These are phyloP conservation scores for Picochlorum sp. DNA, from an alignment of 139 green algal species.

Conservation along the genomic window DNA sequence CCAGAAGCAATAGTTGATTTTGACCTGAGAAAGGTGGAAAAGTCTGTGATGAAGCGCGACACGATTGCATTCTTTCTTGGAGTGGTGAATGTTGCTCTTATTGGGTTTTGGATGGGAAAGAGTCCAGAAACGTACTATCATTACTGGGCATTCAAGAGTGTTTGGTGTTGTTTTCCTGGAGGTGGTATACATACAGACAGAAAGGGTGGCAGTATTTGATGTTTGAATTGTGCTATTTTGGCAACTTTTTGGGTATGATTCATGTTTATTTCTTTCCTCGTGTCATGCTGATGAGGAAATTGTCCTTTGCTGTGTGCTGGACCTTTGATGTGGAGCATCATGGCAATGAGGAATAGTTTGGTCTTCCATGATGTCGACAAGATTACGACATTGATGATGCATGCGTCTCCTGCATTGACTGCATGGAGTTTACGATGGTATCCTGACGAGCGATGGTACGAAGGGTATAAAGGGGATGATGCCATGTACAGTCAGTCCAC, in stretches of 20 bases:
- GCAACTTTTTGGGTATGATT: slow-evolving; percentile 56
- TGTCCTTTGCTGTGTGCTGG: slow-evolving; percentile 63
- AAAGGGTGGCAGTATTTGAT: slow-evolving; percentile 41
- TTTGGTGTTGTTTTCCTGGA: slow-evolving; percentile 43
- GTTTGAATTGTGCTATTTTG: slow-evolving; percentile 60
- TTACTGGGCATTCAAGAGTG: slow-evolving; percentile 51
- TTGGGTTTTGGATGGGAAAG: slow-evolving; percentile 14
- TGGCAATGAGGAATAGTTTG: slow-evolving; percentile 67
- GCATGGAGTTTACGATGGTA: slow-evolving; percentile 49
- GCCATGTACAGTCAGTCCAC: slow-evolving; percentile 10
- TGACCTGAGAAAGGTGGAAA: slow-evolving; percentile 2
- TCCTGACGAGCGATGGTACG: slow-evolving; percentile 24
- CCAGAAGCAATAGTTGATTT: neutral
- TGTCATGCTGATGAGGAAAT: slow-evolving; percentile 42
- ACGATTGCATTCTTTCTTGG: slow-evolving; percentile 42
- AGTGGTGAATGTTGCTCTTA: slow-evolving; percentile 26
- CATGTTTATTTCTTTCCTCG: slow-evolving; percentile 53
- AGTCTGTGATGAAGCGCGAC: slow-evolving; percentile 28
- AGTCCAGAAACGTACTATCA: slow-evolving; percentile 57
- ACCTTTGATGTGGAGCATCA: slow-evolving; percentile 52
- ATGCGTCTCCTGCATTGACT: slow-evolving; percentile 13
- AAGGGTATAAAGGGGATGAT: slow-evolving; percentile 4
- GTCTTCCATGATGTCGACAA: slow-evolving; percentile 77
- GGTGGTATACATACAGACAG: slow-evolving; percentile 43
- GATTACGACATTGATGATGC: slow-evolving; percentile 35